Evolutionary conservation across 2,329 filamentous ascomycete genomes (phyloP).

Genomic region (Botrytis aclada): DNA sequence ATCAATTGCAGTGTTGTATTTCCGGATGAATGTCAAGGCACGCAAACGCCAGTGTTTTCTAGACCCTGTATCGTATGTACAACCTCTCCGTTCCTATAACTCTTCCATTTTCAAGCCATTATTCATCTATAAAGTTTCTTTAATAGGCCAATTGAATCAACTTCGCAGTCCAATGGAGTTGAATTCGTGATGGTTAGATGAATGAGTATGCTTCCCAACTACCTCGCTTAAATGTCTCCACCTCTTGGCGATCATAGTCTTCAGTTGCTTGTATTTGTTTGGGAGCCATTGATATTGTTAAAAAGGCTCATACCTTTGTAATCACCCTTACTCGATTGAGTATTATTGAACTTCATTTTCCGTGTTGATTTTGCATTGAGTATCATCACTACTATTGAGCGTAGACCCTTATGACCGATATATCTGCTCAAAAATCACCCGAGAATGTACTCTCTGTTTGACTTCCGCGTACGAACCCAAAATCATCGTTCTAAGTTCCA

Average conservation of each 20-base stretch:
- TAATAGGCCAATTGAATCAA: not conserved
- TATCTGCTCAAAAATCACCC: rapidly evolving
- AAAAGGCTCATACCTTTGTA: too few relatives aligned
- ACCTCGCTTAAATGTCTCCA: not conserved
- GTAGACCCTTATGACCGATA: not conserved
- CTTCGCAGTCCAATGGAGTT: not conserved
- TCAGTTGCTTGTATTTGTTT: not conserved
- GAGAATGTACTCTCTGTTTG: rapidly evolving
- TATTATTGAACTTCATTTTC: not conserved
- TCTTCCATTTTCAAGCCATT: rapidly evolving
- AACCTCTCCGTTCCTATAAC: not conserved
- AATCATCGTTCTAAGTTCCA: rapidly evolving
- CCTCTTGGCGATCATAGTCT: not conserved
- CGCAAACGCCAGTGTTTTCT: rapidly evolving
- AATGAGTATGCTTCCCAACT: not conserved
- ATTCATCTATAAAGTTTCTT: not conserved
- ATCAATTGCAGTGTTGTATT: not conserved
- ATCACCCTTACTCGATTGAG: rapidly evolving
- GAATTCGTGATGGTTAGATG: not conserved
- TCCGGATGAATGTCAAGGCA: not conserved
- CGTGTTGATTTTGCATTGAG: not conserved
- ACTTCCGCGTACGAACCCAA: rapidly evolving
- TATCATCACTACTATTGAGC: not conserved
- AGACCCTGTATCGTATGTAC: not conserved
- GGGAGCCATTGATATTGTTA: rapidly evolving